These are phyloP conservation scores for Plantago rigida DNA, from an alignment of 305 asterid species.

Conservation along the genomic window DNA sequence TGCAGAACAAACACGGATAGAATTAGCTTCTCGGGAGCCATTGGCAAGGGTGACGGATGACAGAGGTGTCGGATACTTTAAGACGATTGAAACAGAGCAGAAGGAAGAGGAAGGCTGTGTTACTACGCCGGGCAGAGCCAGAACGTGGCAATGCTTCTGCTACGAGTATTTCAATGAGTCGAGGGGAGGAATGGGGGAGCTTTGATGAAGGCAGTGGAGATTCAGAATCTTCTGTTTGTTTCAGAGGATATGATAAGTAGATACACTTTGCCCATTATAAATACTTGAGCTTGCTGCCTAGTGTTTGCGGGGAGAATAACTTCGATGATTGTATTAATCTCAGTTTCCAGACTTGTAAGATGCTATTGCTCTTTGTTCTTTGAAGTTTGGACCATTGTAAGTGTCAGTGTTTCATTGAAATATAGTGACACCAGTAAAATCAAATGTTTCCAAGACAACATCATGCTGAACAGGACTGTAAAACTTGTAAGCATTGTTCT, in stretches of 20 bases:
- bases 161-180: conserved; percentile 35
- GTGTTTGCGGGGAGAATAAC: background rate
- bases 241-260: conserved; percentile 13
- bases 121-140: conserved; percentile 20
- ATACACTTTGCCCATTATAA: no score
- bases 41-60: conserved; percentile 15
- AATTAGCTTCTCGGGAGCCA: background rate
- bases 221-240: conserved; percentile 43
- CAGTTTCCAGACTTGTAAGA: background rate
- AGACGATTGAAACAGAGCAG: conserved; percentile 46
- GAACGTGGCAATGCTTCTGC: conserved; percentile 28
- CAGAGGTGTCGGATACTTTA: conserved; percentile 28
- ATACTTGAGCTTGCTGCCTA: background rate
- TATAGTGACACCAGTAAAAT: no score
- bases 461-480: no score
- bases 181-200: conserved; percentile 27
- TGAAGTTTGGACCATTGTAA: no score
- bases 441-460: no score
- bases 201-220: conserved; percentile 41
- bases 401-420: no score
- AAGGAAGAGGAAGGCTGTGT: conserved; percentile 46
- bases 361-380: no score
- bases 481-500: no score
- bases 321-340: background rate
- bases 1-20: conserved; percentile 17